phyloP scores from a whole-genome alignment of 257 asterid genomes.

The Nicotiana noctiflora region DNA sequence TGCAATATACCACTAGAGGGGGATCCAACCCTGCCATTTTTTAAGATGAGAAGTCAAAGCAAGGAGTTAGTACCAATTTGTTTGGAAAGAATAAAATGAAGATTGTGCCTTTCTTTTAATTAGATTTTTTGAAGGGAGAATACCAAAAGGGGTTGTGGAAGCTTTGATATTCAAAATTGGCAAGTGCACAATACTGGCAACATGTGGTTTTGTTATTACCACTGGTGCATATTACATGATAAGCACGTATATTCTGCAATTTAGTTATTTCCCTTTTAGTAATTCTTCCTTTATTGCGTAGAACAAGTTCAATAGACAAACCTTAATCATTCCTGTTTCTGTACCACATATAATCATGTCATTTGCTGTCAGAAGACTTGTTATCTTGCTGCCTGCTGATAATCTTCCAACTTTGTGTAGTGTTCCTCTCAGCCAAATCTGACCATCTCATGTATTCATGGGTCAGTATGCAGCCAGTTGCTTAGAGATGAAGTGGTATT shows the following conservation, averaged over 20 bases:
- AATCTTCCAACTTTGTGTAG: conserved; percentile 85
- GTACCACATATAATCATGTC: conserved; percentile 93
- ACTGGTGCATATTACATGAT: background rate
- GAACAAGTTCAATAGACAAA: conserved; percentile 15
- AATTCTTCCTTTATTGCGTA: background rate
- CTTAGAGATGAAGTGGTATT: background rate
- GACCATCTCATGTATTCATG: background rate
- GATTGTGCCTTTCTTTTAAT: background rate
- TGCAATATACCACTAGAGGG: conserved; percentile 43
- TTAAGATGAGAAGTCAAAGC: background rate
- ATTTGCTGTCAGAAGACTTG: conserved; percentile 78
- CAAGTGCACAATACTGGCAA: background rate
- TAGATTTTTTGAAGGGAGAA: background rate
- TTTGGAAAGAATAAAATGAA: background rate
- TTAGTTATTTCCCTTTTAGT: background rate
- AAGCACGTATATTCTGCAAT: background rate
- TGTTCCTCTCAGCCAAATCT: conserved; percentile 90
- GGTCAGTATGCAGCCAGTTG: background rate
- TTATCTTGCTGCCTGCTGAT: conserved; percentile 90
- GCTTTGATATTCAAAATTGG: background rate
- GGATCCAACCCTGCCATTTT: conserved; percentile 85
- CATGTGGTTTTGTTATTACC: background rate
- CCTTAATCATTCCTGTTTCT: conserved; percentile 83
- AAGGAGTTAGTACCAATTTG: background rate
- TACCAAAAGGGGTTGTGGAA: background rate